These are phyloP conservation scores for Hagleromyces aurorensis DNA, from an alignment of 805 yeast species.

Conservation along the genomic window DNA sequence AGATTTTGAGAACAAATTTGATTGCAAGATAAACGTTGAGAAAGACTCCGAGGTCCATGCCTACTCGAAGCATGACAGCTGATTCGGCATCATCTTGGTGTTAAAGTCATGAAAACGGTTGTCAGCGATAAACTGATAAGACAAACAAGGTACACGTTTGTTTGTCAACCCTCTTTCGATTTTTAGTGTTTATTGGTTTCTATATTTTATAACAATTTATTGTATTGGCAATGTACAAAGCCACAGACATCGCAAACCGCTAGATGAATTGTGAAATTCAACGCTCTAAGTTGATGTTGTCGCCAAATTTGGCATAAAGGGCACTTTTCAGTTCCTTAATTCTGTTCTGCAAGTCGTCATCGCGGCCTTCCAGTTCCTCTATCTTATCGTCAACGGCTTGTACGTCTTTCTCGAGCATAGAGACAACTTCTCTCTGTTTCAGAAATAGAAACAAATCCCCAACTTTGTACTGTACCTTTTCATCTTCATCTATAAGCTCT, in stretches of 20 bases:
- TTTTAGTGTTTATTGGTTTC: background rate
- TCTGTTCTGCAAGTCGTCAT: conserved; percentile 45
- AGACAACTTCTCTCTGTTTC: conserved; percentile 57
- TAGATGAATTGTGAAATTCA: conserved; percentile 18
- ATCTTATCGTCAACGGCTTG: conserved; percentile 46
- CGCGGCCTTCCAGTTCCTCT: conserved; percentile 36
- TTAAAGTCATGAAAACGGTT: background rate
- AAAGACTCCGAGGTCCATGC: conserved; percentile 26
- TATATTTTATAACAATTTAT: conserved; percentile 1
- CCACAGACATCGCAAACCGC: too few relatives aligned
- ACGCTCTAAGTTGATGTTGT: conserved; percentile 76
- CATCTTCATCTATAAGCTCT: conserved; percentile 77
- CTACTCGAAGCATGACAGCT: conserved; percentile 5
- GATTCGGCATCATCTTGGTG: too few relatives aligned
- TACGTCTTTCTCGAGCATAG: conserved; percentile 55
- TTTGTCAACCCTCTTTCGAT: too few relatives aligned
- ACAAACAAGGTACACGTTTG: too few relatives aligned
- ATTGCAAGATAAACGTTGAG: conserved; percentile 19
- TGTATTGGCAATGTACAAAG: too few relatives aligned
- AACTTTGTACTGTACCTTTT: conserved; percentile 61
- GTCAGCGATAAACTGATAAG: too few relatives aligned
- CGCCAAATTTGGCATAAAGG: conserved; percentile 86
- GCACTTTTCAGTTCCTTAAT: conserved; percentile 56
- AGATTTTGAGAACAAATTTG: conserved; percentile 13
- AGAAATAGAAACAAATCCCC: conserved; percentile 74